Evolutionary conservation across 2,329 filamentous ascomycete species (phyloP), one percentile per base, ranked within the genome.

Genomic region (Aaosphaeria arxii): DNA sequence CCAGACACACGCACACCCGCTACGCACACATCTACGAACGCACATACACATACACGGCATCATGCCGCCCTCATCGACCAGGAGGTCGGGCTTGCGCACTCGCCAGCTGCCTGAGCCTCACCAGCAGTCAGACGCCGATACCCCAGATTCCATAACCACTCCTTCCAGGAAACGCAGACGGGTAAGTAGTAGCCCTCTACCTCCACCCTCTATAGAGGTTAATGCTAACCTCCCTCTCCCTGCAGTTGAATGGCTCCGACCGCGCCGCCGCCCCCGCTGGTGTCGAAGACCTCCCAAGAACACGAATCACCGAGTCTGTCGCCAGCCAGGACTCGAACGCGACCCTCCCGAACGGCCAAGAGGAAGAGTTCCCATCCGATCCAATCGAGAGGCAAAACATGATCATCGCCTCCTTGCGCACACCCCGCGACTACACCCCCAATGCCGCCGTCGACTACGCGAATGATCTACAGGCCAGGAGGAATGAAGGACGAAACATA

Each of bases 371-470:
- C 29, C 53, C 61, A n/a, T 28, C 49, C 31, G 63, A 67, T 46
- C 62, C 65, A 11, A 53, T 69, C 4, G 67, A 70, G 51, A 59
- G 65, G 50, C 67, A 71, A 52, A 70, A 70, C 45, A 51, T 62
- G 30, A 61, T 70, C 32, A 70, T 70, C 31, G 61, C 70, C 45
- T 67, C 71, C 40, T 66, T 78, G 46, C 71, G 70, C 52, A 65
- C 72, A 24, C 72, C 76, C 13, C 63, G 69, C 43, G 40, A 36
- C 41, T 74, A 76, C 55, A 66, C 79, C 2, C 74, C 86, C 2
- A 80, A 84, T 52, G 76, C 78, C n/a, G 67, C 76, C 1, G 62
- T 84, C 38, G 72, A 80, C 42, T 86, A 83, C 56, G 77, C 78
- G 2, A 76, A 80, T 49, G 73, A 77, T 47, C 63, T 77, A 41